Base-by-base conservation (phyloP, 2,329 filamentous ascomycete species). In the Raffaelea arxii region DNA sequence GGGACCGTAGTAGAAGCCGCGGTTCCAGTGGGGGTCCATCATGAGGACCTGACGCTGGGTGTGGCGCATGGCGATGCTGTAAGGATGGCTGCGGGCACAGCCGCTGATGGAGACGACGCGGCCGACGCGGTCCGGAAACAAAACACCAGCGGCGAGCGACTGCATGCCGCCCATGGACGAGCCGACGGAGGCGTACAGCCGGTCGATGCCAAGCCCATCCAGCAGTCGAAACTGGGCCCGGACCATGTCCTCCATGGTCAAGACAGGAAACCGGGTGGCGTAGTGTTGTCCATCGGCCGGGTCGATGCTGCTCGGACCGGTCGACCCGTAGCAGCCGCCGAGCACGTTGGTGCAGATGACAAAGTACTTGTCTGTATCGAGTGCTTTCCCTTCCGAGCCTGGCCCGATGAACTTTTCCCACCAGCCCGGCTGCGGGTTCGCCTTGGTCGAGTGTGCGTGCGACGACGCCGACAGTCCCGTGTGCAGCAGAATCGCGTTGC, bases 111-210 rank as follows among this genome's bases (percentile, higher is more conserved):
- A 91, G 32, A 89, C 86, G 52, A 98, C 78, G 54, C 84, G 82
- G 35, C 80, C 80, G 3, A 98, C 84, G 27, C 91, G 77, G 35
- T 86, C 78, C 0, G 89, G 86, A 61, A 91, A 94, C 25, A 95
- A 67, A 1, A 86, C 80, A 4, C 87, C 92, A 0, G 88, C 86
- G 7, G 90, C 90, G 5, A 98, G 75, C 55, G 86, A 92, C 62
- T 95, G 91, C 92, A 98, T 98, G 46, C 92, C 92, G 45, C 92
- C 92, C 92, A 98, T 98, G 64, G 88, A 95, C 6, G 87, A 88
- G 14, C 92, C 92, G 19, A 98, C 91, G 49, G 87, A 94, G 18
- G 92, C 92, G 62, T 94, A 87, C 10, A 98, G 74, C 58, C 80
- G 86, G 22, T 77, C 60, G 40, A 98, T 83, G 6, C 82, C 82